A percentile compares a stretch with the other conserved stretches of the same genome.
Evolutionary conservation across 2,329 filamentous ascomycete species (phyloP).

Genomic region (Colletotrichum incanum): DNA sequence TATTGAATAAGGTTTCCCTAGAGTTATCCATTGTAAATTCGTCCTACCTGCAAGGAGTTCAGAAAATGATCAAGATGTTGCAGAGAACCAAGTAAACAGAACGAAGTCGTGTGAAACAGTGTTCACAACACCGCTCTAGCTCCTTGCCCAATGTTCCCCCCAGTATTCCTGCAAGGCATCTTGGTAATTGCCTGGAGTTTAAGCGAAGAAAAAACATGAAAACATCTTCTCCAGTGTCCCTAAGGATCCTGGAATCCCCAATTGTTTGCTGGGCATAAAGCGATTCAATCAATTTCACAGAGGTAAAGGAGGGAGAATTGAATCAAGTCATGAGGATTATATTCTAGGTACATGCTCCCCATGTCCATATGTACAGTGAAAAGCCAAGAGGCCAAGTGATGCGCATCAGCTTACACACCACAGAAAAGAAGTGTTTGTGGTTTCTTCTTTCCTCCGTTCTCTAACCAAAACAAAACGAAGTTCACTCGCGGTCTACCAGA

Average conservation of each 20-base stretch:
- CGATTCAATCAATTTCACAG: not conserved
- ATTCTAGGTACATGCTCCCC: slow-evolving; percentile 37
- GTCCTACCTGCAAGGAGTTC: too few species aligned
- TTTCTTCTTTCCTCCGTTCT: slow-evolving; percentile 28
- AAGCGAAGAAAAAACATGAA: too few species aligned
- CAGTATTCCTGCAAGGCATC: too few species aligned
- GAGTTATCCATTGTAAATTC: not conserved
- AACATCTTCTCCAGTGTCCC: too few species aligned
- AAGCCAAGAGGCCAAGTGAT: slow-evolving; percentile 31
- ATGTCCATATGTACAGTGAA: slow-evolving; percentile 41
- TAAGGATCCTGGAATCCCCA: not conserved
- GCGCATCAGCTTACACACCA: slow-evolving; percentile 41
- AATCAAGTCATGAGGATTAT: slow-evolving; percentile 36
- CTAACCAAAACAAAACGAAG: slow-evolving; percentile 31
- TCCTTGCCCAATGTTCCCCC: too few species aligned
- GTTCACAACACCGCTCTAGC: not conserved
- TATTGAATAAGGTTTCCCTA: too few species aligned
- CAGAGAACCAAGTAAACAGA: not conserved
- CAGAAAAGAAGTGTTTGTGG: slow-evolving; percentile 28
- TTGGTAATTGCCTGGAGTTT: too few species aligned
- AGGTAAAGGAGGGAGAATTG: not conserved
- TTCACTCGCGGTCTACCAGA: slow-evolving; percentile 24
- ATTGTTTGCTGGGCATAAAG: not conserved
- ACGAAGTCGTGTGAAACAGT: not conserved
- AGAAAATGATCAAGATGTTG: too few species aligned